Evolutionary conservation across 352 stramenopile species (phyloP), one percentile per base, ranked within the genome.

Genomic region (Phytopythium sindhum): DNA sequence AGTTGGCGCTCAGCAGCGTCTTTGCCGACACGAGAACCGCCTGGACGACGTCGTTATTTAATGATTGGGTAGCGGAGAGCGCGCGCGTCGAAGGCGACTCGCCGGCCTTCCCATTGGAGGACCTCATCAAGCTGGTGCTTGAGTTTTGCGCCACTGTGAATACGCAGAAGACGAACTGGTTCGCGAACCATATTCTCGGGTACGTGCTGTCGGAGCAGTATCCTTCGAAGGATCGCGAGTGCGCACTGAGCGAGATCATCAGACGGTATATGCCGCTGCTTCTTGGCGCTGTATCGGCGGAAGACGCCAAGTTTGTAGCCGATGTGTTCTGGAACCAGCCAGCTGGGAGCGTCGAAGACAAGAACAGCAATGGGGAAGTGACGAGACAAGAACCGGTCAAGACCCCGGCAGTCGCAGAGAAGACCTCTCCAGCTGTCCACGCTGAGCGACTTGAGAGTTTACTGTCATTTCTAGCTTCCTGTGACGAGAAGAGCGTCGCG

Each of bases 161-260:
- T 68, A 60, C 80, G 48, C 88, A 84, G 66, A 85, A 88, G 60
- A 78, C 80, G 31, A 79, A 88, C 64, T 95, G 86, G 86, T 95
- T 95, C 67, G 48, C 73, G 29, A 73, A 72, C 48, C 86, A 95
- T 61, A 60, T 92, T 42, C 67, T 92, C 39, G 68, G 63, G 51
- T 88, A 86, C 44, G 60, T 85, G 15, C 61, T 90, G 57, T 77
- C 73, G 24, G 41, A 65, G 61, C 67, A 72, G 29, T 74, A 67
- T 45, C 61, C 70, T 56, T 55, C 57, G 60, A 56, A 61, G 57
- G 51, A 72, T 56, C 73, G 73, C 58, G 66, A 74, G 54, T 35
- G 39, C 17, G 44, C 71, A 47, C 54, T 89, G 24, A 53, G 64
- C 17, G 29, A 53, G 23, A 71, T 95, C 29, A 45, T 90, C 15